A percentile compares a stretch with the other conserved stretches of the same genome.
Evolutionary conservation across 352 stramenopile species (phyloP).

Genomic region (Phytopythium chamaehyphon): DNA sequence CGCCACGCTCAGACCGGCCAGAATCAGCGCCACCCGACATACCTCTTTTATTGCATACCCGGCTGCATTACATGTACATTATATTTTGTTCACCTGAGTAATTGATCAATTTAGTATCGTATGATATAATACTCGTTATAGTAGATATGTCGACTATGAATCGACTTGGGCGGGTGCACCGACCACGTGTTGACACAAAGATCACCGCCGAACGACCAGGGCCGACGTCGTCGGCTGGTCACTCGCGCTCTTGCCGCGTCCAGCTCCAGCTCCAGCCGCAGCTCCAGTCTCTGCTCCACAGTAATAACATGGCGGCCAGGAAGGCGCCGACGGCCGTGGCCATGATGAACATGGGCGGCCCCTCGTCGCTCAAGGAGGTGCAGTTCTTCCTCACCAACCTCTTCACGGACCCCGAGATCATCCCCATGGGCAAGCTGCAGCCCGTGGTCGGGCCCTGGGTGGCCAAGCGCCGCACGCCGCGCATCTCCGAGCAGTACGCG

Average conservation of each 20-base stretch:
- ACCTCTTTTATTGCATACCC: too few species aligned
- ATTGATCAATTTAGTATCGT: too few species aligned
- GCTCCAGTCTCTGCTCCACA: slow-evolving; percentile 17
- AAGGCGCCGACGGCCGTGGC: slow-evolving; percentile 64
- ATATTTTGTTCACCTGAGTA: too few species aligned
- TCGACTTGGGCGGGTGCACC: too few species aligned
- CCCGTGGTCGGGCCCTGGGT: slow-evolving; percentile 74
- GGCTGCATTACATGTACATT: too few species aligned
- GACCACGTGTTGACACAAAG: slow-evolving; percentile 1
- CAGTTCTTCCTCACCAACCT: slow-evolving; percentile 98
- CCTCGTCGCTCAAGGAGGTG: slow-evolving; percentile 92
- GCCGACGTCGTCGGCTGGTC: not conserved
- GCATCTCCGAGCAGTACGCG: slow-evolving; percentile 94
- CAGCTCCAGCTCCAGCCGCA: slow-evolving; percentile 4
- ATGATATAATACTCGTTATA: too few species aligned
- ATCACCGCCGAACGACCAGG: slow-evolving; percentile 9
- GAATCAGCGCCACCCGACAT: too few species aligned
- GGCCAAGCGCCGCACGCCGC: slow-evolving; percentile 88
- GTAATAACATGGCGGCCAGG: slow-evolving; percentile 17
- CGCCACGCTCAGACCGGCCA: too few species aligned
- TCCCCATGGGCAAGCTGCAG: slow-evolving; percentile 93
- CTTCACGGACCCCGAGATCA: slow-evolving; percentile 99
- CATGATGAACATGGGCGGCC: slow-evolving; percentile 98
- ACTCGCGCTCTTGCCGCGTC: slow-evolving; percentile 5
- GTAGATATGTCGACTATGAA: too few species aligned